Base-by-base conservation (phyloP, 768 basidiomycete species). In the Leccinum imitatum region DNA sequence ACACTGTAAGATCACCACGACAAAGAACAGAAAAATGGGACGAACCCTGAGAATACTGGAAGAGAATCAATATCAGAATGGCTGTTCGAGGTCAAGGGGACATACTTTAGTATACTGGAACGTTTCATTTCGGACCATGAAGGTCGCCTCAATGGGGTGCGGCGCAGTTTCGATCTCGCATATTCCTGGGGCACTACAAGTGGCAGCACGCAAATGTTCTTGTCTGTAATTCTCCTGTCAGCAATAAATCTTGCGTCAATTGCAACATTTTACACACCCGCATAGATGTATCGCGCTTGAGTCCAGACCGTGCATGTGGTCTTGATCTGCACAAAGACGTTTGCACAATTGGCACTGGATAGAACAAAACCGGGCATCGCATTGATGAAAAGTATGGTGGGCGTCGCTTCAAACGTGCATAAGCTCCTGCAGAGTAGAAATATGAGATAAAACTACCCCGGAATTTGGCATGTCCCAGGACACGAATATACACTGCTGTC, bases 101-200 rank as follows among this genome's bases (percentile, higher is more conserved):
- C 66, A 27, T 54, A 83, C 86, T 77, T 87, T 87, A 0, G 87
- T 87, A 54, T 84, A 87, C 65, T 83, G 80, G 64, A 86, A 87
- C 1, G 80, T 84, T 60, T 85, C 83, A 53, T 86, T 82, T 59
- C 70, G 75, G 0, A 87, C 87, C 0, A 79, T 80, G 62, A 87
- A 87, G 0, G 84, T 86, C 6, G 84, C 83, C 64, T 86, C 82
- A 35, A 87, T 79, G 0, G 84, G 82, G 55, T 82, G 80, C 0
- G 86, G 86, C 0, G 79, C 74, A 0, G 80, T 84, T 54, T 86
- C 80, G 14, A 87, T 86, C 50, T 85, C 76, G 57, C 86, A 87
- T 19, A 33, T 33, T 33, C 31, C 31, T 33, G 31, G 31, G 0
- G 31, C 31, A 33, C 31, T 33, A 11, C 31, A 87, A 3, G 73